Base-by-base conservation (phyloP, 2,329 filamentous ascomycete genomes). In the Clathrospora elynae region DNA sequence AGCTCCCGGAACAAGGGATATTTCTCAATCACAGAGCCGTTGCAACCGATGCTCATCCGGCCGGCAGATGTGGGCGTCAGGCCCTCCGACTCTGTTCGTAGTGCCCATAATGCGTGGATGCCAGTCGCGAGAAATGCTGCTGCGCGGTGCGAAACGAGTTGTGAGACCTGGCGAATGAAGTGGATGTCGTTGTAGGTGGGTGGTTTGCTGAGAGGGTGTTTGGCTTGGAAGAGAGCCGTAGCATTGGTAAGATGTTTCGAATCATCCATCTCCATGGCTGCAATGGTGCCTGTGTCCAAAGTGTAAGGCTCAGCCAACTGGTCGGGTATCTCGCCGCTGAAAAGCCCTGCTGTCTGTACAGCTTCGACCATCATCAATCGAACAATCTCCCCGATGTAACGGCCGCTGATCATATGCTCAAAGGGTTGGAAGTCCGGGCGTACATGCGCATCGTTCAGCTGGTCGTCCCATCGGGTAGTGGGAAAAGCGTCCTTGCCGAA, bases 1-100 rank as follows among this genome's bases (percentile, higher is more conserved):
- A 73, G 76, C 20, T 68, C 70, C 14, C 79, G 74, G 66, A 90
- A 92, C 6, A 75, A 73, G 0, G 88, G 87, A 61, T 91, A 92
- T 57, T 85, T 84, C 69, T 91, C 87, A 36, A 91, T 84, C 35
- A 92, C 86, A 18, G 84, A 87, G 30, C 88, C 88, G 61, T 89
- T 90, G 70, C 86, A 91, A 3, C 86, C 86, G n/a, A 92, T 74
- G 26, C 73, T 73, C 37, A 75, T 66, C 46, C 63, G 66, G 14
- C 64, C 71, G 6, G 64, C 65, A 12, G 59, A 53, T 26, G 62
- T 48, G 13, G 70, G 64, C 5, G 62, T 55, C 9, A 74, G 39
- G 9, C 67, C 73, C 52, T 83, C 79, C 6, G 71, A 70, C 11
- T 74, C 71, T 25, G 75, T 78, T 42, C 78, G 75, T 10, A 85